These are phyloP conservation scores for Cruciata laevipes DNA, from an alignment of 257 asterid genomes.

Conservation along the genomic window DNA sequence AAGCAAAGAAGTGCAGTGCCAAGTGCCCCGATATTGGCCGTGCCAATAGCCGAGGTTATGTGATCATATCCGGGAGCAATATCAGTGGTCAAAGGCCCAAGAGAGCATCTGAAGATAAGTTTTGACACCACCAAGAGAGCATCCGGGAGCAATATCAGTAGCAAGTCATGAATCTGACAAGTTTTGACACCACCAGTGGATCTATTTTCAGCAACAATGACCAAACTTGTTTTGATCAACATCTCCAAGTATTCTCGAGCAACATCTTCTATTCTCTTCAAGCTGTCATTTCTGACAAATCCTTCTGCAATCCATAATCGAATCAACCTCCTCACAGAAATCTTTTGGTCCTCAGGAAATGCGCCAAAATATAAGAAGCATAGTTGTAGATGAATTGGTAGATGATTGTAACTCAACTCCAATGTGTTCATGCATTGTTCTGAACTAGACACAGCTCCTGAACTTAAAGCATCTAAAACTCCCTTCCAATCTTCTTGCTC, in stretches of 20 bases:
- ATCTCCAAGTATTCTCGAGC: background rate
- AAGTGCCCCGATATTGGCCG: constrained; percentile 95
- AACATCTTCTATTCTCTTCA: background rate
- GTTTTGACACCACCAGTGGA: background rate
- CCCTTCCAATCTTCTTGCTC: background rate
- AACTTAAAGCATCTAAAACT: background rate
- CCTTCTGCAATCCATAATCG: background rate
- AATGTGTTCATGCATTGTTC: background rate
- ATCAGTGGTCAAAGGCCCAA: constrained; percentile 86
- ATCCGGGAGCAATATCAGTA: constrained; percentile 88
- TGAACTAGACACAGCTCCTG: background rate
- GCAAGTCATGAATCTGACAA: background rate
- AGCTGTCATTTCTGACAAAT: no score
- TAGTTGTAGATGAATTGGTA: background rate
- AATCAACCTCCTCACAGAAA: background rate
- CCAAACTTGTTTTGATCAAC: background rate
- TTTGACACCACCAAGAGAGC: background rate
- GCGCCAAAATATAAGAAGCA: background rate
- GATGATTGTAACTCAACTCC: background rate
- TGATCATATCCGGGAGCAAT: constrained; percentile 96
- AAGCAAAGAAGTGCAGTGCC: constrained; percentile 93
- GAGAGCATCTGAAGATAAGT: constrained; percentile 8
- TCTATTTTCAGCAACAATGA: background rate
- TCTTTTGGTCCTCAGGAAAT: background rate
- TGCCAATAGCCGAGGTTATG: constrained; percentile 91